Conservation (phyloP, 768 basidiomycete species). For the Phanerodontia chrysosporium region DNA sequence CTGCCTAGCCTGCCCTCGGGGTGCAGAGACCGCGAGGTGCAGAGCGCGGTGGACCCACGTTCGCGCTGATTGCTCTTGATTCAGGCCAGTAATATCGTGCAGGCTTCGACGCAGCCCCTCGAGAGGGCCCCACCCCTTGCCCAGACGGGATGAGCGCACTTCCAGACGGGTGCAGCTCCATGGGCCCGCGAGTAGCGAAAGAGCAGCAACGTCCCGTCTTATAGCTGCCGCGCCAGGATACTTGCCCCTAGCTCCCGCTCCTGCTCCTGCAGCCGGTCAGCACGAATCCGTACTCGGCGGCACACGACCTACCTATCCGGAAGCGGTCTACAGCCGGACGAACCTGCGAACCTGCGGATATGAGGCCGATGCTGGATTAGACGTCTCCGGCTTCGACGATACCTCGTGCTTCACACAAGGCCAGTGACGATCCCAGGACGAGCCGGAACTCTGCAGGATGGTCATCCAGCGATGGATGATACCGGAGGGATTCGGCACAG, state of each 20-base stretch:
- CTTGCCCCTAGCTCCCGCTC: background rate
- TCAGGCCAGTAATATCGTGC: background rate
- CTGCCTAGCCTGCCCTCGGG: background rate
- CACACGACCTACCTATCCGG: background rate
- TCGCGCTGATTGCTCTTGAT: background rate
- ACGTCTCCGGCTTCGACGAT: background rate
- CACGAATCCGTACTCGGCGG: background rate
- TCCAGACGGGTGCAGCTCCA: background rate
- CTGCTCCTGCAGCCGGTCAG: background rate
- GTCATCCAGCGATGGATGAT: background rate
- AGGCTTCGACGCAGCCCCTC: background rate
- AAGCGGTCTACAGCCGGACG: background rate
- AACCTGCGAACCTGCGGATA: background rate
- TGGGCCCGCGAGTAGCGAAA: background rate
- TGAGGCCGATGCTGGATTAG: background rate
- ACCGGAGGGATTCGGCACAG: background rate
- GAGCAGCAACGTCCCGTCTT: background rate
- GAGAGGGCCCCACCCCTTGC: background rate
- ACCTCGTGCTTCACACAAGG: background rate
- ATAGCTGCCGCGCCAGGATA: background rate
- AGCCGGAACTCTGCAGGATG: background rate
- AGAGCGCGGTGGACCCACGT: background rate
- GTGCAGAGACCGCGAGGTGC: background rate
- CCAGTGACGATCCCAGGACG: background rate
- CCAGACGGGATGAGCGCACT: constrained; percentile 1